phyloP scores from a whole-genome alignment of 805 yeast genomes.

The Candida railenensis region DNA sequence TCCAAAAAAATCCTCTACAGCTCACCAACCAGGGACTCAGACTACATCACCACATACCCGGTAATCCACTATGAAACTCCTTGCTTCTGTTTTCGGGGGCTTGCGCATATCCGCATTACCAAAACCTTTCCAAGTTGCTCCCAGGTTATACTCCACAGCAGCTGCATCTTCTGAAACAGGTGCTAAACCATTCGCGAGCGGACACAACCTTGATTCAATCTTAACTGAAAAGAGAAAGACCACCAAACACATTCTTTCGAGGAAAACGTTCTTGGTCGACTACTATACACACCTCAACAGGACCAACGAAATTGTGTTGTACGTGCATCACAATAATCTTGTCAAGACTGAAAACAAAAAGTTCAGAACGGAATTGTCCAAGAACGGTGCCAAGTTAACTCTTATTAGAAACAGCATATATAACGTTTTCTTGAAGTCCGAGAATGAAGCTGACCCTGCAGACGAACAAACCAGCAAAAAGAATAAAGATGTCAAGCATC shows the following conservation, averaged over 20 bases:
- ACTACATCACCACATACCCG: too few species aligned
- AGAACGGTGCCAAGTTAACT: conserved; percentile 68
- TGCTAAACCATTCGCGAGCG: not conserved
- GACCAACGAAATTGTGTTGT: conserved; percentile 65
- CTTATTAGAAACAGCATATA: conserved; percentile 70
- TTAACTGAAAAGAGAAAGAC: conserved; percentile 34
- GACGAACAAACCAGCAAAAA: conserved; percentile 47
- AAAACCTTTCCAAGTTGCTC: not conserved
- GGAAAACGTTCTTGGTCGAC: conserved; percentile 87
- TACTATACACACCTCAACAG: conserved; percentile 71
- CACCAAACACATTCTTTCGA: conserved; percentile 61
- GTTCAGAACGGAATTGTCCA: conserved; percentile 59
- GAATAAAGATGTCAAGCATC: conserved; percentile 54
- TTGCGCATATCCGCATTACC: not conserved
- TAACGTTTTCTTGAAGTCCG: conserved; percentile 72
- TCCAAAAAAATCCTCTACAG: too few species aligned
- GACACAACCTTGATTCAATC: not conserved
- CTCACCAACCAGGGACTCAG: too few species aligned
- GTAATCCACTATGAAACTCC: not conserved
- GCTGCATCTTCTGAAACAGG: not conserved
- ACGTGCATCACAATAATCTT: conserved; percentile 84
- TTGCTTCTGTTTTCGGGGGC: conserved; percentile 1
- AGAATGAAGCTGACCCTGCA: conserved; percentile 73
- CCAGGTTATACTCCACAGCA: not conserved
- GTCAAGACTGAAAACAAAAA: conserved; percentile 63